These are phyloP conservation scores for Ailanthus altissimus DNA, from an alignment of 345 rosid species.

Conservation along the genomic window DNA sequence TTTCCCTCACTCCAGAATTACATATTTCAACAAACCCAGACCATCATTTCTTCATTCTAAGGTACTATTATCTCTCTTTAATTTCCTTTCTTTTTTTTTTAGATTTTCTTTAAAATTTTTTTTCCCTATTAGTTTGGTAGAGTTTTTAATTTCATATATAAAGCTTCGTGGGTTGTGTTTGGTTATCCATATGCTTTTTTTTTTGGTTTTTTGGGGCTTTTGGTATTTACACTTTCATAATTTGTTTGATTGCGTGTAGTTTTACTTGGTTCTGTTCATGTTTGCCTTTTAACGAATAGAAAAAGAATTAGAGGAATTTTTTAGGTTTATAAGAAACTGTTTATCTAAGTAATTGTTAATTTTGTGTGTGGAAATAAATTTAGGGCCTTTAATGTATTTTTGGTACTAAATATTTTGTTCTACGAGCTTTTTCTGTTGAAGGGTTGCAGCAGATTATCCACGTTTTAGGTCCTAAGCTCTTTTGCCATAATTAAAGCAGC, in stretches of 20 bases:
- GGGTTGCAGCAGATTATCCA: neutral
- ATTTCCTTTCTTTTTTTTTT: neutral
- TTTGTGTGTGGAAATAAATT: neutral
- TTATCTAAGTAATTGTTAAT: conserved; percentile 20
- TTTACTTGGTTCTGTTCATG: conserved; percentile 6
- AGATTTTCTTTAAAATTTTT: neutral
- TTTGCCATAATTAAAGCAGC: conserved; percentile 21
- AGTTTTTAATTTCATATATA: too few species aligned
- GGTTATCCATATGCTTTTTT: neutral
- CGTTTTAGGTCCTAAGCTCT: conserved; percentile 16
- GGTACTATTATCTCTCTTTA: too few species aligned
- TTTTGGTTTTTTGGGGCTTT: neutral
- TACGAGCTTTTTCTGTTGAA: conserved; percentile 6
- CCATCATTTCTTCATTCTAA: neutral
- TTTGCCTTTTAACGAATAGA: too few species aligned
- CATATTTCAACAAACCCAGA: neutral
- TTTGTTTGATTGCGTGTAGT: neutral
- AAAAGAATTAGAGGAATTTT: too few species aligned
- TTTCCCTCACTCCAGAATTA: too few species aligned
- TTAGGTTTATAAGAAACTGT: conserved; percentile 2
- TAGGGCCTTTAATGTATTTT: neutral
- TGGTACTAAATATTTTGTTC: neutral
- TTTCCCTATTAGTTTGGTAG: too few species aligned
- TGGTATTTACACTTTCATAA: neutral
- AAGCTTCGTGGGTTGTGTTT: conserved; percentile 7